Evolutionary conservation across 176 grass and related monocot genomes (phyloP).

Genomic region (Eragrostis nindensis): DNA sequence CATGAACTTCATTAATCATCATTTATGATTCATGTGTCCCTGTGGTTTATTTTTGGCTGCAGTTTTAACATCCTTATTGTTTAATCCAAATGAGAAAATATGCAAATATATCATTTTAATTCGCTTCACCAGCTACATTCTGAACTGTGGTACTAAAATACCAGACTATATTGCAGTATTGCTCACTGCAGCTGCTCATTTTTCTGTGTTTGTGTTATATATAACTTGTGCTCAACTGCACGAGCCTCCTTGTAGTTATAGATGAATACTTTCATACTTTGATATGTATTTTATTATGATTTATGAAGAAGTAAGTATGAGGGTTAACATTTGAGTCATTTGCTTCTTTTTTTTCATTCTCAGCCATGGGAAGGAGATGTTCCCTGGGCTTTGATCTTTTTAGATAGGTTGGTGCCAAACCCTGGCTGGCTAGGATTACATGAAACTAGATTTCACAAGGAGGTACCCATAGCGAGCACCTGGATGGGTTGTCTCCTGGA

Average conservation of each 20-base stretch:
- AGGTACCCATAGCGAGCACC: background rate
- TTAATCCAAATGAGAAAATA: background rate
- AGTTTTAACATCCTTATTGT: background rate
- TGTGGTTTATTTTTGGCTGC: background rate
- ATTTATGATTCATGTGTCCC: background rate
- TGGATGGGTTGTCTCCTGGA: background rate
- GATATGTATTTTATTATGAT: background rate
- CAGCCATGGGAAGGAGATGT: background rate
- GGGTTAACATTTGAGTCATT: background rate
- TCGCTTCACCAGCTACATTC: conserved; percentile 7
- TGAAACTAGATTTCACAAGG: background rate
- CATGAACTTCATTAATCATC: conserved; percentile 8
- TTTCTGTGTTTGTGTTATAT: background rate
- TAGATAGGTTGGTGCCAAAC: background rate
- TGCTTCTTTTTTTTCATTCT: background rate
- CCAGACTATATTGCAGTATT: background rate
- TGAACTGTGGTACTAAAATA: background rate
- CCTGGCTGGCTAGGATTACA: background rate
- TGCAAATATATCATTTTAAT: conserved; percentile 23
- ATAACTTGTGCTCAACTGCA: background rate
- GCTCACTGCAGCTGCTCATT: background rate
- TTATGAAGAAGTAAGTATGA: background rate
- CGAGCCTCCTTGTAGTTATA: background rate
- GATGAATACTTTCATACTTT: conserved; percentile 2
- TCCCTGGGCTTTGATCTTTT: background rate